Conservation (phyloP, 2,329 filamentous ascomycete genomes). For the Pestalotiopsis sp. region DNA sequence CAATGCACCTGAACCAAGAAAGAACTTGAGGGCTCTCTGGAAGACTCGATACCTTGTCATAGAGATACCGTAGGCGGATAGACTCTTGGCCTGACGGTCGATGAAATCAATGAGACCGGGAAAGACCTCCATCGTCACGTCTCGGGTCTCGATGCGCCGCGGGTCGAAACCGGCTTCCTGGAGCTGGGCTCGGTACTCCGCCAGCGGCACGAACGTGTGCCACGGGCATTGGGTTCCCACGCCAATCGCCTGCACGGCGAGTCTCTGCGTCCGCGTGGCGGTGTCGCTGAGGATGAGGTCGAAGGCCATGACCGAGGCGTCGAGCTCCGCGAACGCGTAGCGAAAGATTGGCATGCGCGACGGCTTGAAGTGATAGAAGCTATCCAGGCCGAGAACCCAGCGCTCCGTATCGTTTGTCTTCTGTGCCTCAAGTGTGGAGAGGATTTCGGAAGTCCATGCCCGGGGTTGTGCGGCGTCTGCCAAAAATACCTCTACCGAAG, state of each 20-base stretch:
- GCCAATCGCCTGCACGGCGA: conserved; percentile 45
- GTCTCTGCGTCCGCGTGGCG: conserved; percentile 29
- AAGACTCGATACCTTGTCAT: not conserved
- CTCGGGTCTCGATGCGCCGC: conserved; percentile 44
- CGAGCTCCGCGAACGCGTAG: conserved; percentile 41
- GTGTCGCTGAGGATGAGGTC: conserved; percentile 48
- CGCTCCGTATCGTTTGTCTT: conserved; percentile 24
- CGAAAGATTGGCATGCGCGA: conserved; percentile 50
- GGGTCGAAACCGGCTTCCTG: conserved; percentile 49
- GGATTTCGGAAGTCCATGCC: not conserved
- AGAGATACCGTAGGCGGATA: not conserved
- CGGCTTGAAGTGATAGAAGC: conserved; percentile 59
- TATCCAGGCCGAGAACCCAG: conserved; percentile 61
- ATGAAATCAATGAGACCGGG: conserved; percentile 49
- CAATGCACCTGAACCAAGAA: not conserved
- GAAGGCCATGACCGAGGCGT: conserved; percentile 57
- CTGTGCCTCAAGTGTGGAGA: not conserved
- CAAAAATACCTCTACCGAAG: conserved; percentile 42
- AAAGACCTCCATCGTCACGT: conserved; percentile 59
- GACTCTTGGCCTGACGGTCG: not conserved
- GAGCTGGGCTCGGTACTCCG: conserved; percentile 48
- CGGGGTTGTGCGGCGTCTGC: conserved; percentile 52
- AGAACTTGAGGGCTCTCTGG: not conserved
- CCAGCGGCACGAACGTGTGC: conserved; percentile 49
- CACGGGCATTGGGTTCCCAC: conserved; percentile 51